A percentile compares a stretch with the other conserved stretches of the same genome.
Conservation (phyloP, 1,284 basidiomycete genomes). For the Boletus smithii region DNA sequence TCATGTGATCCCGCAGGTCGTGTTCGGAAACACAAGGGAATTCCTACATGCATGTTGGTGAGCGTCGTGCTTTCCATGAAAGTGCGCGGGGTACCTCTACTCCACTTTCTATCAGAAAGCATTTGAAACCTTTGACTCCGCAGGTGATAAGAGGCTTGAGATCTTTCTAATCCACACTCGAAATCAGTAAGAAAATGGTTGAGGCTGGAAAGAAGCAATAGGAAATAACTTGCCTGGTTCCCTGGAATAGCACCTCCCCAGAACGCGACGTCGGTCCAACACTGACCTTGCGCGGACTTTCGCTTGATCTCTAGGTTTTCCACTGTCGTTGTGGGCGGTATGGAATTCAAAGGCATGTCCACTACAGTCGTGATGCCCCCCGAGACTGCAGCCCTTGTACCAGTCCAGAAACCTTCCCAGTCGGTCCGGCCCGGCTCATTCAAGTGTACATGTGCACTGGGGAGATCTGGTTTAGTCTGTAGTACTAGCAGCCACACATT, state of each 20-base stretch:
- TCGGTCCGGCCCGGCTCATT: slow-evolving; percentile 90
- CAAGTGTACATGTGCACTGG: slow-evolving; percentile 86
- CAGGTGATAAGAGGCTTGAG: slow-evolving; percentile 66
- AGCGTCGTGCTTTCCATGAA: slow-evolving; percentile 1
- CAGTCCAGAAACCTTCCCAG: slow-evolving; percentile 94
- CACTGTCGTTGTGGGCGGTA: slow-evolving; percentile 89
- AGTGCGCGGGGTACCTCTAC: slow-evolving; percentile 65
- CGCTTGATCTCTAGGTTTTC: slow-evolving; percentile 70
- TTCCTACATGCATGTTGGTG: slow-evolving; percentile 53
- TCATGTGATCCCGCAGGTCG: slow-evolving; percentile 73
- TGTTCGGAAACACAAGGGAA: slow-evolving; percentile 79
- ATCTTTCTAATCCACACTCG: slow-evolving; percentile 41
- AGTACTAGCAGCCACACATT: background rate
- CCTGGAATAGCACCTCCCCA: slow-evolving; percentile 94
- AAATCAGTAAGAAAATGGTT: background rate
- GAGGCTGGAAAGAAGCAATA: background rate
- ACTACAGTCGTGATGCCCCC: slow-evolving; percentile 91
- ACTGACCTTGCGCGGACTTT: slow-evolving; percentile 66
- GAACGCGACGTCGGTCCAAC: slow-evolving; percentile 85
- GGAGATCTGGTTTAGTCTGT: background rate
- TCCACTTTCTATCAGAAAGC: slow-evolving; percentile 91
- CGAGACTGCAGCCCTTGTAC: slow-evolving; percentile 82
- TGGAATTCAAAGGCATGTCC: slow-evolving; percentile 95
- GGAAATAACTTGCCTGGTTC: slow-evolving; percentile 57
- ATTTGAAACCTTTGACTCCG: slow-evolving; percentile 93